Base-by-base conservation (phyloP, 192 early-diverging fungal species). In the Geranomyces variabilis region DNA sequence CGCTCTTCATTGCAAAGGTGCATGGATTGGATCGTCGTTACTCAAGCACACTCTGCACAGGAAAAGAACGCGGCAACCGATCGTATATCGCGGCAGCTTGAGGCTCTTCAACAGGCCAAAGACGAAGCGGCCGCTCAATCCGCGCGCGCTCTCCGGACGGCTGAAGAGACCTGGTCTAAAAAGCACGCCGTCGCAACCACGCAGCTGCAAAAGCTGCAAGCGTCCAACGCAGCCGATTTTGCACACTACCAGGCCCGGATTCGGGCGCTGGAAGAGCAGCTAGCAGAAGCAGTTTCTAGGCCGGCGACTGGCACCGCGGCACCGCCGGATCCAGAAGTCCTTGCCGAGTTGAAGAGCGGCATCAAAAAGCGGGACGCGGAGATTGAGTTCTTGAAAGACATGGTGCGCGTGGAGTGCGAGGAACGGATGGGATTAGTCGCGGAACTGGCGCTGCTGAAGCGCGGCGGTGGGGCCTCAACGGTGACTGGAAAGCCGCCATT, bases 401-500 rank as follows among this genome's bases (percentile, higher is more conserved):
- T 80, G 33, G 77, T 85, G 13, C 69, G 81, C 46, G 44, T 85
- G 5, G 84, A 85, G 60, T 85, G 84, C 61, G 84, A 85, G 59
- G 84, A 85, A 64, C 44, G 84, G 15, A 85, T 85, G 84, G 78
- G 64, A 34, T 47, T 85, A n/a, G 69, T 85, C 1, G 78, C 79
- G 13, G 67, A 56, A 60, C 71, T 85, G 15, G 77, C 49, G 6
- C 59, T 64, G 28, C 19, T 72, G 1, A 49, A 65, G 26, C 60
- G 70, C 28, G 56, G 68, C 56, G 30, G 30, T 10, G n/a, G 24
- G 66, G 21, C 53, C n/a, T 29, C 48, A 7, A 29, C 48, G 30
- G 44, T 15, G 24, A 33, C 58, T 8, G 26, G 8, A 3, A 55
- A 28, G 13, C 43, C 34, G 0, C 9, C 68, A 13, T 19, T 43